Evolutionary conservation across 1,139 yeast genomes (phyloP).

Genomic region (Saccharomyces hybrid): DNA sequence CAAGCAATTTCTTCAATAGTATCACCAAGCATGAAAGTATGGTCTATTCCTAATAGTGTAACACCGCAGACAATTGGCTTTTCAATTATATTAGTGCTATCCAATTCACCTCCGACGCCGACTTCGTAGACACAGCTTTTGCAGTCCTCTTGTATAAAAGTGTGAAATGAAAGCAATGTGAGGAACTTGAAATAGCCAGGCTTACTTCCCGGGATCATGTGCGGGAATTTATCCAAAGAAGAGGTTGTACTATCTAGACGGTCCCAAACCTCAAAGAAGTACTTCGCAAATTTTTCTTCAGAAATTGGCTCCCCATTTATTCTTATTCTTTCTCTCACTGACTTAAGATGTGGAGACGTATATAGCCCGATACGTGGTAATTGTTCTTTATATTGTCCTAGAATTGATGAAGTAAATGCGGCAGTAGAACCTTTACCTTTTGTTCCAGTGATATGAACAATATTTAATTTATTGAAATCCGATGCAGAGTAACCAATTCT

Average conservation of each 20-base stretch:
- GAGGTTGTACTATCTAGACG: constrained; percentile 53
- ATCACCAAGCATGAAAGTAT: constrained; percentile 77
- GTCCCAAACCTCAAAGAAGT: constrained; percentile 94
- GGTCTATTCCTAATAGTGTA: constrained; percentile 85
- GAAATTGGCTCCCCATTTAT: constrained; percentile 81
- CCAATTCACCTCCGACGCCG: constrained; percentile 96
- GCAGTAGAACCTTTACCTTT: constrained; percentile 98
- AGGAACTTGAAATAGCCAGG: constrained; percentile 92
- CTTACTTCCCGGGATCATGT: constrained; percentile 60
- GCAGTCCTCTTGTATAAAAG: constrained; percentile 77
- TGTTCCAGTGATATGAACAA: constrained; percentile 92
- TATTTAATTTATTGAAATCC: constrained; percentile 66
- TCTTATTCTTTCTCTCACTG: constrained; percentile 86
- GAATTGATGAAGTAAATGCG: constrained; percentile 81
- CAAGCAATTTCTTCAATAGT: constrained; percentile 88
- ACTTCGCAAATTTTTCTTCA: constrained; percentile 71
- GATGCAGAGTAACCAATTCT: constrained; percentile 70
- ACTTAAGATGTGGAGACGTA: constrained; percentile 90
- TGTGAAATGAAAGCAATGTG: constrained; percentile 84
- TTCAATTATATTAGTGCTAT: constrained; percentile 81
- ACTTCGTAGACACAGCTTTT: constrained; percentile 94
- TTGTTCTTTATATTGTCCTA: constrained; percentile 47
- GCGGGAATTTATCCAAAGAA: constrained; percentile 55
- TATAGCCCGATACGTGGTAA: constrained; percentile 67
- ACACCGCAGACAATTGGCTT: constrained; percentile 83